These are phyloP conservation scores for Yamadazyma akitaensis DNA, from an alignment of 805 yeast genomes.

Conservation along the genomic window DNA sequence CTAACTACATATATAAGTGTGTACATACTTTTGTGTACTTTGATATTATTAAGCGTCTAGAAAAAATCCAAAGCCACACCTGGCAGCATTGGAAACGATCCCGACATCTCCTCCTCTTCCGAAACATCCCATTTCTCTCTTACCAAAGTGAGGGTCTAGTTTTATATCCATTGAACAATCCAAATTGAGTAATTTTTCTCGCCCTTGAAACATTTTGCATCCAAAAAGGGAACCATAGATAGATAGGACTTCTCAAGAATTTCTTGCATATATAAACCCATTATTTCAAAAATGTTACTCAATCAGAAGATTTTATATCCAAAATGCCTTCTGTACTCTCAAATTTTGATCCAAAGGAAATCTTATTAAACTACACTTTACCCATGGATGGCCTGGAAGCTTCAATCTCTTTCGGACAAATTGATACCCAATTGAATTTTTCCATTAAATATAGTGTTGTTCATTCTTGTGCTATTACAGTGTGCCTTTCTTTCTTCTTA, in stretches of 20 bases:
- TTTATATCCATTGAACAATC: conserved; percentile 8
- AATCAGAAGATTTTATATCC: not conserved
- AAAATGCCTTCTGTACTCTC: not conserved
- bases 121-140: not conserved
- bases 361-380: conserved; percentile 14
- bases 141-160: not conserved
- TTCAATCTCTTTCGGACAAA: conserved; percentile 12
- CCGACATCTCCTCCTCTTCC: too few species aligned
- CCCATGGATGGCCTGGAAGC: conserved; percentile 10
- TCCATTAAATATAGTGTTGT: conserved; percentile 12
- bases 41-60: too few species aligned
- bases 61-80: too few species aligned
- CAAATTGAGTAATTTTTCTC: conserved; percentile 11
- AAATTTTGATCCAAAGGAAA: conserved; percentile 5
- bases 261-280: too few species aligned
- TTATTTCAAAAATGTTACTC: not conserved
- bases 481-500: conserved; percentile 15
- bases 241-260: too few species aligned
- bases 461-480: conserved; percentile 18
- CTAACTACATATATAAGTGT: too few species aligned
- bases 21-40: too few species aligned
- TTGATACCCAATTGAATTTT: conserved; percentile 12
- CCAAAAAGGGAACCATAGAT: not conserved
- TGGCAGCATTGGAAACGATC: too few species aligned
- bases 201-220: not conserved